phyloP scores from a whole-genome alignment of 192 early-diverging fungal species.

The Entrophospora sp. region DNA sequence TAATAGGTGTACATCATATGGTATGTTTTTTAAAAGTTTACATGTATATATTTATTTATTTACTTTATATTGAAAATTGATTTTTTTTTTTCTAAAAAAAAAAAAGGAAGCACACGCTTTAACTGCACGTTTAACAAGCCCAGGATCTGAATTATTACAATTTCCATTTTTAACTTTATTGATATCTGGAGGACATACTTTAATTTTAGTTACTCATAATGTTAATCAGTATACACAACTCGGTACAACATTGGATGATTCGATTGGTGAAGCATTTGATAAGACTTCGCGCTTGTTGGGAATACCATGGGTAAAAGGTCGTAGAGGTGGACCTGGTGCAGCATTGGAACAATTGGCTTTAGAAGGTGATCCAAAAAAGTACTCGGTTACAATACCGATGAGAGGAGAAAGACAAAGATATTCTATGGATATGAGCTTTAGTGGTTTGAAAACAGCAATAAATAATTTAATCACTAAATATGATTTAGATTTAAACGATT shows the following conservation, averaged over 20 bases:
- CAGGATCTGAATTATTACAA: slow-evolving; percentile 5
- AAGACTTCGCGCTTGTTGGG: slow-evolving; percentile 60
- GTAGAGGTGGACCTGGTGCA: slow-evolving; percentile 60
- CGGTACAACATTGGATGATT: slow-evolving; percentile 65
- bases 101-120: slow-evolving; percentile 75
- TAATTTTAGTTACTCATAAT: slow-evolving; percentile 46
- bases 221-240: slow-evolving; percentile 53
- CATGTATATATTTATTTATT: neutral
- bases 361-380: slow-evolving; percentile 35
- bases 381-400: slow-evolving; percentile 56
- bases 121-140: slow-evolving; percentile 56
- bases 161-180: slow-evolving; percentile 70
- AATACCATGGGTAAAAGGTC: slow-evolving; percentile 53
- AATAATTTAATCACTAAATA: slow-evolving; percentile 39
- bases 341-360: slow-evolving; percentile 57
- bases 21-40: slow-evolving; percentile 14
- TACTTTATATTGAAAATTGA: neutral
- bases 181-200: slow-evolving; percentile 70
- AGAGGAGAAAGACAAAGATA: slow-evolving; percentile 39
- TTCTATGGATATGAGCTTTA: slow-evolving; percentile 61
- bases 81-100: neutral
- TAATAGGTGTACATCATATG: slow-evolving; percentile 79
- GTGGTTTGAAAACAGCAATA: slow-evolving; percentile 64
- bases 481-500: slow-evolving; percentile 30
- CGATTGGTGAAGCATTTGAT: slow-evolving; percentile 72